Evolutionary conservation across 2,329 filamentous ascomycete genomes (phyloP).

Genomic region (Byssochlamys sp.): DNA sequence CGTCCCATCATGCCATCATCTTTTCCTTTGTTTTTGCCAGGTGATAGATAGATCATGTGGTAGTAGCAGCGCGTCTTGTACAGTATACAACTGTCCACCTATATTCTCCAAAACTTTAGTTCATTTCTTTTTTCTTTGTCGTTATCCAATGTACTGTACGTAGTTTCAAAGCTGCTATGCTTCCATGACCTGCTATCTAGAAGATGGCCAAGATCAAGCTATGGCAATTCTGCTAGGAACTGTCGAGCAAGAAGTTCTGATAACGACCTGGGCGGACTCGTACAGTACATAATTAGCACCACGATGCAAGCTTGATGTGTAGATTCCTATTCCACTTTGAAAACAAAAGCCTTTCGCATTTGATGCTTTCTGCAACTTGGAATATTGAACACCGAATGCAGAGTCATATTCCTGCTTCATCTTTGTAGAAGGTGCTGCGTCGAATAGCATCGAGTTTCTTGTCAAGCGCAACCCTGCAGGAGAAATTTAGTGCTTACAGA

Average conservation of each 20-base stretch:
- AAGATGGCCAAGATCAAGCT: neutral
- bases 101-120: slow-evolving; percentile 20
- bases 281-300: no score
- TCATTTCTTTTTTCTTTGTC: slow-evolving; percentile 11
- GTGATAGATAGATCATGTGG: slow-evolving; percentile 20
- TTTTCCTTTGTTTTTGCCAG: slow-evolving; percentile 9
- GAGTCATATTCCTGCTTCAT: neutral
- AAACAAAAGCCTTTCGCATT: no score
- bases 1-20: slow-evolving; percentile 12
- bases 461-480: neutral
- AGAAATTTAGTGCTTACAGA: neutral
- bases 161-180: neutral
- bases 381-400: neutral
- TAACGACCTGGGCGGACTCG: neutral
- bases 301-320: no score
- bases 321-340: no score
- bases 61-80: slow-evolving; percentile 19
- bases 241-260: neutral
- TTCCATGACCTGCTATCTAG: neutral
- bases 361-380: neutral
- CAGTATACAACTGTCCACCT: slow-evolving; percentile 24
- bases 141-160: neutral
- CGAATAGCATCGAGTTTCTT: neutral
- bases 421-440: neutral
- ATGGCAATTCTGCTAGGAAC: neutral